These are phyloP conservation scores for Excoecaria cochinchinensis DNA, from an alignment of 345 rosid genomes.

Conservation along the genomic window DNA sequence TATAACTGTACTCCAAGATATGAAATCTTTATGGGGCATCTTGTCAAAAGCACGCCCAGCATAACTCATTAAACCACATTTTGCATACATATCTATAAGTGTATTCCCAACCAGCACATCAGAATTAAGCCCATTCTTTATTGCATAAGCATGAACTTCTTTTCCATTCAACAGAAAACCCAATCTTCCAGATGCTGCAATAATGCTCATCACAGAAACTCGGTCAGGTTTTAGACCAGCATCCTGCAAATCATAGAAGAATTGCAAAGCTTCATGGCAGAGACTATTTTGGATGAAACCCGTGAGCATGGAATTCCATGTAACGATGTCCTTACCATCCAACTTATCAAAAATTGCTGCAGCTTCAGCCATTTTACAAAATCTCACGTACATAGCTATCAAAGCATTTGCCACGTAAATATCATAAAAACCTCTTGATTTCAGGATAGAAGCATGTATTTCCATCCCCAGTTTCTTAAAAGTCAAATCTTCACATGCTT, in stretches of 20 bases:
- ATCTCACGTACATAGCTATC: slow-evolving; percentile 16
- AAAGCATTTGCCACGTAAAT: slow-evolving; percentile 18
- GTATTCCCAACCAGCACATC: slow-evolving; percentile 66
- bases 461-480: slow-evolving; percentile 56
- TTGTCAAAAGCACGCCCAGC: slow-evolving; percentile 52
- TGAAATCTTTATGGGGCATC: slow-evolving; percentile 58
- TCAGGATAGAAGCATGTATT: slow-evolving; percentile 65
- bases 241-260: slow-evolving; percentile 46
- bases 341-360: slow-evolving; percentile 21
- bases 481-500: slow-evolving; percentile 52
- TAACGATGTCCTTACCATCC: slow-evolving; percentile 16
- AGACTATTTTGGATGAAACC: slow-evolving; percentile 49
- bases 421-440: slow-evolving; percentile 36
- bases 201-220: slow-evolving; percentile 51
- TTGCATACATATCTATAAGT: slow-evolving; percentile 76
- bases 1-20: slow-evolving; percentile 81
- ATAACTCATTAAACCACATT: slow-evolving; percentile 51
- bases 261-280: slow-evolving; percentile 43
- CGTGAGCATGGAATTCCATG: slow-evolving; percentile 18
- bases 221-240: slow-evolving; percentile 52
- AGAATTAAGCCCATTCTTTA: slow-evolving; percentile 55
- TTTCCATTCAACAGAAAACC: slow-evolving; percentile 58
- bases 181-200: slow-evolving; percentile 61
- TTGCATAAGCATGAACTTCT: slow-evolving; percentile 72
- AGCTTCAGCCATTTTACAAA: slow-evolving; percentile 21